Evolutionary conservation across 768 basidiomycete species (phyloP), one percentile per base, ranked within the genome.

Genomic region (Phylloporus rhodoxanthus): DNA sequence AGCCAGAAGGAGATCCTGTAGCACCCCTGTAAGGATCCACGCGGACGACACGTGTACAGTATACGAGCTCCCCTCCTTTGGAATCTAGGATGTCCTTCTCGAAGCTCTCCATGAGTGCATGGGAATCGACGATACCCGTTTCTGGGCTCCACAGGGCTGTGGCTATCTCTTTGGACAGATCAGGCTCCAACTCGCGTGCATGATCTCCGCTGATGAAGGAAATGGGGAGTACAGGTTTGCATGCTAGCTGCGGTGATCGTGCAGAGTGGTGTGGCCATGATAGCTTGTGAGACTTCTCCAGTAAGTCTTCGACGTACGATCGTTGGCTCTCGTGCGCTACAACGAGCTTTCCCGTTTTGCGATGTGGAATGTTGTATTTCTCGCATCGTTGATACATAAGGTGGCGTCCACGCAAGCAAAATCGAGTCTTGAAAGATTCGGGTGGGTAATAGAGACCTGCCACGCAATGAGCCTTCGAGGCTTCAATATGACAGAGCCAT

Each of bases 101-200:
- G 43, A 98, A 70, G 53, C 80, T 82, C 59, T 82, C 76, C 82
- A 97, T 90, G 46, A 94, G 70, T 4, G 80, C 64, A 71, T 95
- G 91, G 0, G 90, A 88, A 66, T 94, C 87, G 0, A 98, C 68
- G 53, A 98, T 94, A 2, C 96, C 96, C 1, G 93, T 94, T 59
- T 84, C 81, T 8, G 88, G 85, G 48, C 84, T 88, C 76, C 83
- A 84, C 25, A 99, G 66, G 2, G 92, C 91, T 8, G 75, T 76
- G 0, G 73, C 70, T 48, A 97, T 88, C 38, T 82, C 72, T 8
- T 64, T 55, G 0, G 85, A 83, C n/a, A 99, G 70, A 59, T 87
- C 80, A 0, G 95, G 95, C 67, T 96, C 93, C 58, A 94, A 68
- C 45, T 78, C 74, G 45, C 78, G 77, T 3, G 85, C 86, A 60